These are phyloP conservation scores for Saturnispora quitensis DNA, from an alignment of 805 yeast genomes.

Conservation along the genomic window DNA sequence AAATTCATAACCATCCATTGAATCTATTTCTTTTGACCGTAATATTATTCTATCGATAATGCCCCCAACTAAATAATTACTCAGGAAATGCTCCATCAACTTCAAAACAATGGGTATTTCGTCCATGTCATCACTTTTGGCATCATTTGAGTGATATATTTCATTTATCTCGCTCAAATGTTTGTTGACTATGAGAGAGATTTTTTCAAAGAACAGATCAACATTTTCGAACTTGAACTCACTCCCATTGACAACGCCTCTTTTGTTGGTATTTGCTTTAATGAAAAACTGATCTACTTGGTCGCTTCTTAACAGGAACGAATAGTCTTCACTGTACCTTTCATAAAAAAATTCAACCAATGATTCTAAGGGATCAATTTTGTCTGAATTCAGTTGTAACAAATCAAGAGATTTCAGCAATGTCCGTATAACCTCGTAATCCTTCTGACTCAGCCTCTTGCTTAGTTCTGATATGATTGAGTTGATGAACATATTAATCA, in stretches of 20 bases:
- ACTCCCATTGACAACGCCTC: slow-evolving; percentile 26
- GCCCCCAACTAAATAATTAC: slow-evolving; percentile 29
- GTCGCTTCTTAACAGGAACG: slow-evolving; percentile 19
- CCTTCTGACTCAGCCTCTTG: slow-evolving; percentile 39
- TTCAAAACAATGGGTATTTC: slow-evolving; percentile 29
- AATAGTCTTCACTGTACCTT: slow-evolving; percentile 24
- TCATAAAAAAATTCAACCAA: slow-evolving; percentile 27
- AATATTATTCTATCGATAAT: slow-evolving; percentile 25
- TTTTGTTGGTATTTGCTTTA: slow-evolving; percentile 5
- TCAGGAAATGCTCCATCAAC: slow-evolving; percentile 27
- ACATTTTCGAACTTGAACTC: slow-evolving; percentile 17
- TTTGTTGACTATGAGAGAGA: slow-evolving; percentile 15
- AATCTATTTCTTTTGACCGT: slow-evolving; percentile 28
- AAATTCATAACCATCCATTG: slow-evolving; percentile 5
- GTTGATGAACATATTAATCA: slow-evolving; percentile 61
- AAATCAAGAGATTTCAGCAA: slow-evolving; percentile 21
- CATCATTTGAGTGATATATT: slow-evolving; percentile 15
- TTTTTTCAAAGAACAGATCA: slow-evolving; percentile 19
- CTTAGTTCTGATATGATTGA: slow-evolving; percentile 66
- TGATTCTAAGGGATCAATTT: slow-evolving; percentile 28
- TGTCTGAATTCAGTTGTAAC: slow-evolving; percentile 20
- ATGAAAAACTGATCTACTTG: slow-evolving; percentile 17
- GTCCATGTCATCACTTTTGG: slow-evolving; percentile 15
- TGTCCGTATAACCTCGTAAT: slow-evolving; percentile 30
- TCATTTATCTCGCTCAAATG: slow-evolving; percentile 24